A percentile compares a stretch with the other conserved stretches of the same genome.
Evolutionary conservation across 805 yeast species (phyloP).

Genomic region (Ogataea nitratoaversa): DNA sequence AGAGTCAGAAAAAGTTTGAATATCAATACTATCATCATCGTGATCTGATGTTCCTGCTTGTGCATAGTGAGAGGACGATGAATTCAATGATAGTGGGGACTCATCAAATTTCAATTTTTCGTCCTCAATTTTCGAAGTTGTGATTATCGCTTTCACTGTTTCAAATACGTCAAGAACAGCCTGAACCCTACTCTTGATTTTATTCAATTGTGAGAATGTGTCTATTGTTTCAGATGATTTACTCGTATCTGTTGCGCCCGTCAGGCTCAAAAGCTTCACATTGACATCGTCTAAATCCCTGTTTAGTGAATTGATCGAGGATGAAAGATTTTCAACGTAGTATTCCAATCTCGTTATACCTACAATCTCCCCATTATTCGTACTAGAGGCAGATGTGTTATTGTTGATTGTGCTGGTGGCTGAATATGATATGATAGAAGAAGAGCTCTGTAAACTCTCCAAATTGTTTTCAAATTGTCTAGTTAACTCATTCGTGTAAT

Average conservation of each 20-base stretch:
- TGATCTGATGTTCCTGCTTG: slow-evolving; percentile 1
- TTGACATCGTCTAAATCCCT: slow-evolving; percentile 39
- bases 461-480: slow-evolving; percentile 49
- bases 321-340: slow-evolving; percentile 56
- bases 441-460: slow-evolving; percentile 42
- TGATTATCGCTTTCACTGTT: slow-evolving; percentile 37
- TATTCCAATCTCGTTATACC: slow-evolving; percentile 61
- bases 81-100: not conserved
- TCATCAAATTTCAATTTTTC: slow-evolving; percentile 3
- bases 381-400: not conserved
- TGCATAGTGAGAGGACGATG: not conserved
- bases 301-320: slow-evolving; percentile 53
- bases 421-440: slow-evolving; percentile 45
- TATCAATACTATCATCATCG: slow-evolving; percentile 11
- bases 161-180: slow-evolving; percentile 45
- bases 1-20: slow-evolving; percentile 33
- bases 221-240: slow-evolving; percentile 22
- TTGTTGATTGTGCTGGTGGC: slow-evolving; percentile 11
- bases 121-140: slow-evolving; percentile 25
- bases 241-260: not conserved
- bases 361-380: slow-evolving; percentile 11
- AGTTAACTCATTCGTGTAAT: slow-evolving; percentile 55
- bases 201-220: slow-evolving; percentile 41
- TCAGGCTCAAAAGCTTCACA: slow-evolving; percentile 17
- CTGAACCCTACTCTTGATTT: slow-evolving; percentile 41